These are phyloP conservation scores for Fomes fomentarius DNA, from an alignment of 1,284 basidiomycete species.

Conservation along the genomic window DNA sequence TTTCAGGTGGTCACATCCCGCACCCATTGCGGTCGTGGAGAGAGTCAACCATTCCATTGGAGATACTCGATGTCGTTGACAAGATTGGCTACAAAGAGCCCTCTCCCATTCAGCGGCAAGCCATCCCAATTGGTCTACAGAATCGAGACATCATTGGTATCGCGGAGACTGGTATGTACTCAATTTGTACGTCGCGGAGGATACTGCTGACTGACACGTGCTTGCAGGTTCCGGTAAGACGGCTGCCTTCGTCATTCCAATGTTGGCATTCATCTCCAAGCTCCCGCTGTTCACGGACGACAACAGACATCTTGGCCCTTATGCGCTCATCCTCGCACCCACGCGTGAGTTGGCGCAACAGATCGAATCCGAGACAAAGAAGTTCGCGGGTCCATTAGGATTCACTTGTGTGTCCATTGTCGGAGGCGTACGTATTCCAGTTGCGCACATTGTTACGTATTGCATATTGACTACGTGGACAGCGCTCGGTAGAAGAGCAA, in stretches of 20 bases:
- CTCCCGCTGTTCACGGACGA: conserved; percentile 89
- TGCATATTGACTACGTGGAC: not conserved
- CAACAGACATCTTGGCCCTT: conserved; percentile 92
- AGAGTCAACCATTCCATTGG: conserved; percentile 83
- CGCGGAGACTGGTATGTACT: conserved; percentile 84
- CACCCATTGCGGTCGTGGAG: conserved; percentile 91
- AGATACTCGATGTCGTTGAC: conserved; percentile 85
- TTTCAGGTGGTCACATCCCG: conserved; percentile 86
- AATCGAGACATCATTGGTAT: conserved; percentile 98
- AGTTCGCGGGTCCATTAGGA: conserved; percentile 88
- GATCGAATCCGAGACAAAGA: conserved; percentile 91
- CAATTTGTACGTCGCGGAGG: not conserved
- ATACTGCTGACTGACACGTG: conserved; percentile 12
- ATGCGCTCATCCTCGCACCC: conserved; percentile 91
- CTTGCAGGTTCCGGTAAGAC: conserved; percentile 93
- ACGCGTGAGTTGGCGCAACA: conserved; percentile 98
- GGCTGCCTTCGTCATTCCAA: conserved; percentile 98
- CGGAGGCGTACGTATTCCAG: conserved; percentile 74
- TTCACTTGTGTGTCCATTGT: conserved; percentile 97
- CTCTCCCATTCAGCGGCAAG: conserved; percentile 95
- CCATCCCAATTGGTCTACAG: conserved; percentile 96
- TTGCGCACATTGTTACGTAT: conserved; percentile 12
- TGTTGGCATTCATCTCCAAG: conserved; percentile 92
- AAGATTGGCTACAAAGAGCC: conserved; percentile 96
- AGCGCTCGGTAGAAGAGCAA: conserved; percentile 94